A percentile compares a stretch with the other conserved stretches of the same genome.
These are phyloP conservation scores for Nitzschia palea DNA, from an alignment of 108 stramenopile species.

Conservation along the genomic window DNA sequence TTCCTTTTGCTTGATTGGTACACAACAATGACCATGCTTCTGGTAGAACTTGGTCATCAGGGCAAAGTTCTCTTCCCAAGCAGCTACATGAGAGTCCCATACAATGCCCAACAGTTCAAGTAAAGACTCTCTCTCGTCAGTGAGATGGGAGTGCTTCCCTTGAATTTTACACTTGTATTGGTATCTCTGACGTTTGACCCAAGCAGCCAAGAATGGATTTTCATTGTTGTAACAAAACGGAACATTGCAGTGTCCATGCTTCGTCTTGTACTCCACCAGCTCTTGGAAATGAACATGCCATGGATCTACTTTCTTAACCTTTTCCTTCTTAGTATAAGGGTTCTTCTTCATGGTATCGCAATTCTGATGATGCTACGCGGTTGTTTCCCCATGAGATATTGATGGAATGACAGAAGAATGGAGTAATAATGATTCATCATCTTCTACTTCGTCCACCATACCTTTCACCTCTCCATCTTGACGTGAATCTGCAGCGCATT, in stretches of 20 bases:
- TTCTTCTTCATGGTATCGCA: too few relatives aligned
- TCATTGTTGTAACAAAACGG: conserved; percentile 18
- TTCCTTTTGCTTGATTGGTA: conserved; percentile 15
- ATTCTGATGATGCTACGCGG: too few relatives aligned
- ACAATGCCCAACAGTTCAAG: conserved; percentile 11
- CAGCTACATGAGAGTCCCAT: conserved; percentile 4
- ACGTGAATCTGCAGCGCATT: too few relatives aligned
- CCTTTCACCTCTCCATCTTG: too few relatives aligned
- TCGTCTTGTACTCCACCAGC: conserved; percentile 1
- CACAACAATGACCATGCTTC: conserved; percentile 30
- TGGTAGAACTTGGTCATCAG: conserved; percentile 5
- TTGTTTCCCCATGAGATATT: too few relatives aligned
- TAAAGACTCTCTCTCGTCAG: conserved; percentile 11
- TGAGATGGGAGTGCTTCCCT: conserved; percentile 8
- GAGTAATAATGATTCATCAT: too few relatives aligned
- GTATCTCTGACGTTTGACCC: conserved; percentile 24
- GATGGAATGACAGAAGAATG: too few relatives aligned
- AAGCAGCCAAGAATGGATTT: conserved; percentile 22
- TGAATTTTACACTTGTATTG: conserved; percentile 9
- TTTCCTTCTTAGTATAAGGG: too few relatives aligned
- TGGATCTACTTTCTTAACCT: too few relatives aligned
- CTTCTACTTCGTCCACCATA: too few relatives aligned
- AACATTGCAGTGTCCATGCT: conserved; percentile 43
- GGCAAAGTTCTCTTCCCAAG: conserved; percentile 15
- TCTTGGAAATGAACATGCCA: conserved; percentile 8